Evolutionary conservation across 2,329 filamentous ascomycete genomes (phyloP), one percentile per base, ranked within the genome.

Genomic region (Mycosphaerelloides madeirae): DNA sequence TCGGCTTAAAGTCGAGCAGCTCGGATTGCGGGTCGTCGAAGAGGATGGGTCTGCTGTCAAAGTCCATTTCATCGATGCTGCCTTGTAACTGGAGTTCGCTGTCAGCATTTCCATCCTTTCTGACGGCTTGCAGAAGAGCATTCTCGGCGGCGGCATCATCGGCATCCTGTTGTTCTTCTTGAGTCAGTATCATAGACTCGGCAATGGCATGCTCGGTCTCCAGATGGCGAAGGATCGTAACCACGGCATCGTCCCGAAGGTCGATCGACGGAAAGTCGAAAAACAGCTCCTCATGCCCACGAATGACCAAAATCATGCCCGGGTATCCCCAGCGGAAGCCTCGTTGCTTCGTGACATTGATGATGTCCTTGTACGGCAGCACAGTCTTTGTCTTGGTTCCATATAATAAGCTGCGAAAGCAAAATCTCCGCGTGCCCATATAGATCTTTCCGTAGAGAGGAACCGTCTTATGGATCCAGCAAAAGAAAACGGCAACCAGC

Each of bases 401-500:
- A 1, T 87, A 88, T 29, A 96, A 73, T 41, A 97, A 71, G 62
- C 90, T 96, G 44, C 93, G 85, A 68, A 95, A 98, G 69, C 93
- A 98, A 53, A 97, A 87, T 46, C 83, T 85, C 16, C 80, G 80
- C 55, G 89, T 82, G 61, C 93, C 90, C 54, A 97, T 83, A 67
- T 98, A 98, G 28, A 97, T 86, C 68, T 97, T 98, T 57, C 93
- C 93, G 59, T 96, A 97, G 2, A 97, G 75, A 2, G 93, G 93
- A 22, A 97, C 68, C 0, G 95, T 87, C 2, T 90, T 82, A 56
- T 94, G 81, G n/a, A 97, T 75, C 61, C 86, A 87, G n/a, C 87
- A 88, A 66, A 89, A 97, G 67, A 93, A 97, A 1, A 88, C 87
- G 1, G 91, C 90, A 51, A 87, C 82, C 1, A 98, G 78, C 62